Base-by-base conservation (phyloP, 148 eudicot species). In the Tetragonia tetragonoides region DNA sequence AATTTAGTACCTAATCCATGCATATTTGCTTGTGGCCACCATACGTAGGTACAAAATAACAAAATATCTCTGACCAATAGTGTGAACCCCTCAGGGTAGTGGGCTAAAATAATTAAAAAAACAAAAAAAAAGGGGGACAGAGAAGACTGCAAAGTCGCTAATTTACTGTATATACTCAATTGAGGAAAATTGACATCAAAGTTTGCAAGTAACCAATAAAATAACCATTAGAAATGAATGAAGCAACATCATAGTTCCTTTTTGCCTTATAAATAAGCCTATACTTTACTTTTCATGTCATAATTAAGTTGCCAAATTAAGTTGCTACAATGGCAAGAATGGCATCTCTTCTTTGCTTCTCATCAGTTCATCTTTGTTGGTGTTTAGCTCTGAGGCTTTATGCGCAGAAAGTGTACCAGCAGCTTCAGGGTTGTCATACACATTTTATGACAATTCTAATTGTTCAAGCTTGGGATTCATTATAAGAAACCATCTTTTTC, bases 381-480 rank as follows among this genome's bases (percentile, higher is more conserved):
- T 72, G 39, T 67, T 59, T 23, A 62, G 54, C 3, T 73, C 78
- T 15, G 61, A 49, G 51, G 53, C 78, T 17, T 20, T 62, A 21
- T 47, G 28, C 59, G 28, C 23, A 3, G 78, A 5, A 3, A 47
- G 9, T 51, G 24, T 39, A 34, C 81, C 84, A 3, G 21, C 83
- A 11, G 85, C 28, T 18, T 62, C 73, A 39, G 90, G 90, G 34
- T 71, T 87, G 10, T 81, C 85, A 9, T 87, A 83, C 81, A 44
- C 70, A 46, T 83, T 78, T 60, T 83, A 85, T n/a, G 56, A 72
- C 18, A 28, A 28, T 28, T 66, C 69, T 1, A 80, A 70, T 20
- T 87, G 90, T 62, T 88, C 88, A 12, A 78, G 77, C 7, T 28
- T 85, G 6, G 88, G 85, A 66, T 60, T 79, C 73, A 77, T 87